Evolutionary conservation across 2,329 filamentous ascomycete species (phyloP), one percentile per base, ranked within the genome.

Genomic region (Chrysoporthe deuterocubensis): DNA sequence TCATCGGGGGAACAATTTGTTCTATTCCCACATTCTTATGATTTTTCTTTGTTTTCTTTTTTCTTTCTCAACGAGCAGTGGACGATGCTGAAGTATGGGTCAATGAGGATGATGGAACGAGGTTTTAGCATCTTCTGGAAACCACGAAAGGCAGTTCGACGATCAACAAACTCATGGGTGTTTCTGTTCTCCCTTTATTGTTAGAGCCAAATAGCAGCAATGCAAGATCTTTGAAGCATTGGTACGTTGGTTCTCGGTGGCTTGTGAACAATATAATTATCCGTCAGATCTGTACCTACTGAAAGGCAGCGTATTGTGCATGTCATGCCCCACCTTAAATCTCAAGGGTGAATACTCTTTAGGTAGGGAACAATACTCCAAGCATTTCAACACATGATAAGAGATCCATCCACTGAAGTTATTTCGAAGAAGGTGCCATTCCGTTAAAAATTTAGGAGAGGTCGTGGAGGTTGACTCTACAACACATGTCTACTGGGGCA

Each of bases 141-240:
- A 50, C 21, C 16, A 26, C 21, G 44, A 32, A 58, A 56, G 40
- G 21, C 34, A 46, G 9, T 21, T 3, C 14, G 16, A 48, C 11
- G 16, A 48, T 37, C 9, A 14, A 26, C 2, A 42, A 16, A n/a
- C 4, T 26, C 14, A 43, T 14, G 21, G 21, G n/a, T 4, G 14
- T 32, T 26, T 21, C 21, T 16, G 18, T 44, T 5, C 14, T 46
- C 50, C 59, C 7, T 26, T 40, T 21, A 48, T 34, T 14, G 1
- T 69, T 56, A 63, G 43, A 44, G 58, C n/a, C 52, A 37, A 26
- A 60, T 60, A 66, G 46, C 54, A 69, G 42, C 44, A 66, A 52
- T 68, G 43, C 11, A 64, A 21, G 34, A 34, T 65, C 48, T 13
- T 52, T 44, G 14, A n/a, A 8, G 18, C 7, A 7, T 48, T 48